Evolutionary conservation across 306 rosid genomes (phyloP).

Genomic region (Trichosanthes cucumerina): DNA sequence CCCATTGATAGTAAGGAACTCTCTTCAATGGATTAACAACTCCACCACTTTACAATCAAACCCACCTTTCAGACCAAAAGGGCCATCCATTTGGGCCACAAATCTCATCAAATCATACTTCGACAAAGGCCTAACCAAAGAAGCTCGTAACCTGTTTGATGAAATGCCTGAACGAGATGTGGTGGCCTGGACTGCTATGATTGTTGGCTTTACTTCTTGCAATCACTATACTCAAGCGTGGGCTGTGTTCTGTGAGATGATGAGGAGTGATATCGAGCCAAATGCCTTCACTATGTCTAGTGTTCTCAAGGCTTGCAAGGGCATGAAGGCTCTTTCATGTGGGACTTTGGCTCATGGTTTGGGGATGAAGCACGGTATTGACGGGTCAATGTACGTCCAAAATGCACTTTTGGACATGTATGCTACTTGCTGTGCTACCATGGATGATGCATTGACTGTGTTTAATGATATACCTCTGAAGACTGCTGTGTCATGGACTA

Average conservation of each 20-base stretch:
- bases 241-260: conserved; percentile 45
- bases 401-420: conserved; percentile 66
- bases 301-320: conserved; percentile 58
- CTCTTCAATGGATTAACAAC: conserved; percentile 17
- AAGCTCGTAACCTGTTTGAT: conserved; percentile 55
- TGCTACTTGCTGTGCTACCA: conserved; percentile 45
- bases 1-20: conserved; percentile 33
- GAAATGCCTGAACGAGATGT: conserved; percentile 58
- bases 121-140: conserved; percentile 23
- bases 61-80: conserved; percentile 28
- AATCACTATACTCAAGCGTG: conserved; percentile 32
- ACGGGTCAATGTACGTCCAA: conserved; percentile 42
- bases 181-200: conserved; percentile 63
- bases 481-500: conserved; percentile 59
- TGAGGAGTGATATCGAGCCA: conserved; percentile 26
- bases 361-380: conserved; percentile 39
- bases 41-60: conserved; percentile 5
- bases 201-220: conserved; percentile 50
- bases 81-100: conserved; percentile 30
- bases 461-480: conserved; percentile 35
- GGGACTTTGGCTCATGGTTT: conserved; percentile 47
- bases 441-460: conserved; percentile 39
- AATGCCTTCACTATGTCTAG: conserved; percentile 59
- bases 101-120: conserved; percentile 38
- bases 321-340: conserved; percentile 36